Evolutionary conservation across 345 rosid genomes (phyloP), one percentile per base, ranked within the genome.

Genomic region (Pistacia vera): DNA sequence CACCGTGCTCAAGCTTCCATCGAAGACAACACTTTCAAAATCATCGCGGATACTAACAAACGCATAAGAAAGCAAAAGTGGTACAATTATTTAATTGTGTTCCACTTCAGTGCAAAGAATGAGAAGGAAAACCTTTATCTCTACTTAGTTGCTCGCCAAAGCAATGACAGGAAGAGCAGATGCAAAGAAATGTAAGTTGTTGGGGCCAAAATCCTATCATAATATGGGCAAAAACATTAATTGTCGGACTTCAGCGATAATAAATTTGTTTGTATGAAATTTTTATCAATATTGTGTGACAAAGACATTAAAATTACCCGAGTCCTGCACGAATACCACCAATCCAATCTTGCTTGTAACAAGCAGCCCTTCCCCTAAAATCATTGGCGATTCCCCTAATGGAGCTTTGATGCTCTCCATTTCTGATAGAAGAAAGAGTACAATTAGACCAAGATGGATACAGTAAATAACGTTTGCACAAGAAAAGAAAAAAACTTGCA

Each of bases 121-220:
- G 18, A n/a, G 61, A 20, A 75, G 35, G 20, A 1, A 55, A 35
- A 89, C 97, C 95, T 74, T 97, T 93, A n/a, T 90, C 90, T 68
- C 93, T 83, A 71, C 90, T 88, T 5, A 93, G 85, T 72, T 92
- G 98, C 79, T 93, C 97, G 1, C 98, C 98, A 14, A 93, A 93
- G 97, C 95, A 4, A 93, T 85, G 48, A 93, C 98, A 8, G 95
- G 98, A 75, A 93, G 87, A 4, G 95, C 92, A 68, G 97, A 93
- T 11, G 98, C 97, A 49, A 92, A 93, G 81, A 89, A 91, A 8
- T 93, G 71, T 91, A 93, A n/a, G 95, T 84, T 0, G 97, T 91
- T 2, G 98, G 97, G 33, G 98, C 95, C 78, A 91, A 67, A 74
- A 93, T 88, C 77, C 98, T 93, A 73, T 8, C 35, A 76, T 12